Evolutionary conservation across 805 yeast species (phyloP).

Genomic region (Candida yuanshanica): DNA sequence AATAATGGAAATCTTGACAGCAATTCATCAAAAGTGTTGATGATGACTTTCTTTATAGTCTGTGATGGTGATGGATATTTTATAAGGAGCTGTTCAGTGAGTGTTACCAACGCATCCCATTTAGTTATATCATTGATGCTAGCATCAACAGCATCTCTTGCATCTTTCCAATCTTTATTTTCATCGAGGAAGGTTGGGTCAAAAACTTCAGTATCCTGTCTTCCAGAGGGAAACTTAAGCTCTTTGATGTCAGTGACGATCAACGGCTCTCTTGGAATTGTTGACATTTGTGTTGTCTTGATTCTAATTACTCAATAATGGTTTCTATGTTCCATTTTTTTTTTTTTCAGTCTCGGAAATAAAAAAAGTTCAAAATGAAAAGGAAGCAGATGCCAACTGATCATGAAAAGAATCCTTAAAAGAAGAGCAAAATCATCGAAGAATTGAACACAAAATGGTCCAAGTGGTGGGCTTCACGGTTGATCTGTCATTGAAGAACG

Average conservation of each 20-base stretch:
- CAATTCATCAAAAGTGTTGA: conserved; percentile 34
- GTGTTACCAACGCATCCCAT: conserved; percentile 35
- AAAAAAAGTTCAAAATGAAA: not conserved
- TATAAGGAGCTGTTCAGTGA: conserved; percentile 27
- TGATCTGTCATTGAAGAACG: conserved; percentile 35
- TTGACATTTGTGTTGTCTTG: not conserved
- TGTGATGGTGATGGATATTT: conserved; percentile 30
- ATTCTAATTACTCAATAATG: not conserved
- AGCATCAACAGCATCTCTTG: conserved; percentile 17
- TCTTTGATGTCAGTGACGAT: not conserved
- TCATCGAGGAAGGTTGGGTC: conserved; percentile 16
- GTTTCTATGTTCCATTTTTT: not conserved
- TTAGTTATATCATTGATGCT: conserved; percentile 30
- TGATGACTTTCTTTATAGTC: conserved; percentile 24
- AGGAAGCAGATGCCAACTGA: too few species aligned
- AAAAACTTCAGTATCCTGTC: not conserved
- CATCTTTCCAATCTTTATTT: conserved; percentile 20
- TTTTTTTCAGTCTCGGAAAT: not conserved
- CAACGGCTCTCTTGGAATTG: not conserved
- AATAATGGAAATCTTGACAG: conserved; percentile 53
- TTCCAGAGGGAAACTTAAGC: not conserved
- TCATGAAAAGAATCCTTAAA: too few species aligned
- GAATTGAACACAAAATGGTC: conserved; percentile 18
- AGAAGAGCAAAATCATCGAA: not conserved
- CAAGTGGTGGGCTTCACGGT: conserved; percentile 44